Evolutionary conservation across 2,329 filamentous ascomycete species (phyloP).

Genomic region (Dendrostoma leiphaemia): DNA sequence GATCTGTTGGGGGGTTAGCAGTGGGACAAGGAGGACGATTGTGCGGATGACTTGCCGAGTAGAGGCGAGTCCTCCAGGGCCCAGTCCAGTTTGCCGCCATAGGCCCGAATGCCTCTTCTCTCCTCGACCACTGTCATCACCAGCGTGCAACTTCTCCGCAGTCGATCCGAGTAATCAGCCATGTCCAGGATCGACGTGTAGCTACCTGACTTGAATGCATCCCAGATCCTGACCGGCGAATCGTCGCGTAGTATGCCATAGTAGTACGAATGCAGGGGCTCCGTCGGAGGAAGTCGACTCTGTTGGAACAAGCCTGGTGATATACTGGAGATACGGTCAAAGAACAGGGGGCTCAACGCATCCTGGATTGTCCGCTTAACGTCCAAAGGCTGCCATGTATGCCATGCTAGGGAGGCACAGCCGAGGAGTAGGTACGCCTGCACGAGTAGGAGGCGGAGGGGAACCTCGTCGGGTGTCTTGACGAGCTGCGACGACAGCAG

Average conservation of each 20-base stretch:
- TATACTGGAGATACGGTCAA: slow-evolving; percentile 53
- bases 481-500: slow-evolving; percentile 49
- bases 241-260: slow-evolving; percentile 36
- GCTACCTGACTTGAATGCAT: slow-evolving; percentile 48
- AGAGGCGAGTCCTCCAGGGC: slow-evolving; percentile 43
- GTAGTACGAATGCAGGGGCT: slow-evolving; percentile 46
- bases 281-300: slow-evolving; percentile 34
- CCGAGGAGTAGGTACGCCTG: slow-evolving; percentile 52
- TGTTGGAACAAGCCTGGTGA: slow-evolving; percentile 42
- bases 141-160: slow-evolving; percentile 50
- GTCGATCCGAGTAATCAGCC: slow-evolving; percentile 39
- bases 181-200: slow-evolving; percentile 51
- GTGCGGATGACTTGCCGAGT: slow-evolving; percentile 38
- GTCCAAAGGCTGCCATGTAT: slow-evolving; percentile 49
- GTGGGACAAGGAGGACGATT: not conserved
- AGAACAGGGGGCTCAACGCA: slow-evolving; percentile 51
- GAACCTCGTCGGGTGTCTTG: slow-evolving; percentile 43
- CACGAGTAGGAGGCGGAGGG: slow-evolving; percentile 48
- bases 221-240: slow-evolving; percentile 41
- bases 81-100: slow-evolving; percentile 36
- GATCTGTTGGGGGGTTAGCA: slow-evolving; percentile 30
- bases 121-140: slow-evolving; percentile 53
- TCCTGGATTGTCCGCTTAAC: slow-evolving; percentile 60
- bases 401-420: slow-evolving; percentile 43
- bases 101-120: slow-evolving; percentile 42